phyloP scores from a whole-genome alignment of 106 monocot species.

The Posidonia australis region DNA sequence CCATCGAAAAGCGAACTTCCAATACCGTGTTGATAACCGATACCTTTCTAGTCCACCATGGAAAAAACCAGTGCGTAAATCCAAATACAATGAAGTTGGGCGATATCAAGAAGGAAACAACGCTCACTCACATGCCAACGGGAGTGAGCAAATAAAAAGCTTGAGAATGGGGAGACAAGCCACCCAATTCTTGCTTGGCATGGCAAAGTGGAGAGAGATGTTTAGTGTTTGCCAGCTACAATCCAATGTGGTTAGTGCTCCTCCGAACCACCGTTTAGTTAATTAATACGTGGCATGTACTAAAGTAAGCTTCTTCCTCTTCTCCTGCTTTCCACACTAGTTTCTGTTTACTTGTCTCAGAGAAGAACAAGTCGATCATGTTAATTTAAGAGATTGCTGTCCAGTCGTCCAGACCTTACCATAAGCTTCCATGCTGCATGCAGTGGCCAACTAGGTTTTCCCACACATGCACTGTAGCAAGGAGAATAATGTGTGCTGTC shows the following conservation, averaged over 20 bases:
- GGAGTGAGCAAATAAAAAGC: not conserved
- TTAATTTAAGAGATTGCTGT: no score
- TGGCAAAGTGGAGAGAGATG: not conserved
- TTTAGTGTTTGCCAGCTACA: no score
- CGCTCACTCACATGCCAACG: not conserved
- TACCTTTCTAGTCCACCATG: no score
- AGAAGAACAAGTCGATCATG: no score
- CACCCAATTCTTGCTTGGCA: conserved; percentile 2
- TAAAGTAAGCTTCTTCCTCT: not conserved
- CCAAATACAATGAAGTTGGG: no score
- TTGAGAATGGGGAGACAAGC: not conserved
- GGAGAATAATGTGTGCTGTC: conserved; percentile 5
- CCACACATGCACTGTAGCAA: not conserved
- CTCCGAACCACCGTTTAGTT: not conserved
- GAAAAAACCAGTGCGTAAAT: no score
- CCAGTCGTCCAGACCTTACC: no score
- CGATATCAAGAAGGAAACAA: not conserved
- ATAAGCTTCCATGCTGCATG: no score
- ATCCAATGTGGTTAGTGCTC: not conserved
- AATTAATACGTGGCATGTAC: not conserved
- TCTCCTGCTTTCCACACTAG: not conserved
- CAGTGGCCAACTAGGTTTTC: not conserved
- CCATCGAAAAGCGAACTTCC: no score
- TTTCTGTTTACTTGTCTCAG: not conserved
- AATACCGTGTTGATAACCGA: no score